Evolutionary conservation across 352 stramenopile species (phyloP).

Genomic region (Phytophthora europaea): DNA sequence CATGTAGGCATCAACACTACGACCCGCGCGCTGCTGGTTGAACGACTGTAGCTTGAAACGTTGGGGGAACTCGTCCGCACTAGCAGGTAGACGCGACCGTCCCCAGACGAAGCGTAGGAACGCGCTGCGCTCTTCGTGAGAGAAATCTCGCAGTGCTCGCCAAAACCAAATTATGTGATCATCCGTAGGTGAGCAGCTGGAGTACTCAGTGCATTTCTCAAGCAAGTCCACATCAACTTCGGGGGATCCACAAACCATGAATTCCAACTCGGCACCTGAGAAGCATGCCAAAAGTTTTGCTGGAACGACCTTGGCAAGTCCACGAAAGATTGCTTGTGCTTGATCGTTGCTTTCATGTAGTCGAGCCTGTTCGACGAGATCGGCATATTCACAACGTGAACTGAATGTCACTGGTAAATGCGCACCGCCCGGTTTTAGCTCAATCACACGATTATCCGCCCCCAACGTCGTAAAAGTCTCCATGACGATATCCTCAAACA

Average conservation of each 20-base stretch:
- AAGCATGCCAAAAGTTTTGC: conserved; percentile 81
- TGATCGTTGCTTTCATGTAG: conserved; percentile 84
- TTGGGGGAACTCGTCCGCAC: conserved; percentile 88
- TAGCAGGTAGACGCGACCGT: conserved; percentile 86
- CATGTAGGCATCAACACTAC: conserved; percentile 87
- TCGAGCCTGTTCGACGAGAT: conserved; percentile 84
- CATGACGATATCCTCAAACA: conserved; percentile 93
- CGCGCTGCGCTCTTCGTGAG: conserved; percentile 84
- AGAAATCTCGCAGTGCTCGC: conserved; percentile 79
- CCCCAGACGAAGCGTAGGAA: conserved; percentile 95
- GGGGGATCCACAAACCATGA: conserved; percentile 86
- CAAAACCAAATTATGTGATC: conserved; percentile 92
- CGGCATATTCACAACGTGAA: conserved; percentile 80
- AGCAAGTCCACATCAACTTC: conserved; percentile 89
- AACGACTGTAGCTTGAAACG: conserved; percentile 94
- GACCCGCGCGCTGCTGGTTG: conserved; percentile 60
- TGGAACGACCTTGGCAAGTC: conserved; percentile 84
- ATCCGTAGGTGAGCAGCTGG: conserved; percentile 73
- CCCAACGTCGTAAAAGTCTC: conserved; percentile 93
- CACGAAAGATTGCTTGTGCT: conserved; percentile 55
- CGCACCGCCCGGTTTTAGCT: conserved; percentile 75
- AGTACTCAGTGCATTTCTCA: conserved; percentile 89
- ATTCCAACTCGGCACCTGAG: conserved; percentile 81
- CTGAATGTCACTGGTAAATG: conserved; percentile 82
- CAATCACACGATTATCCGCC: conserved; percentile 82